Evolutionary conservation across 2,329 filamentous ascomycete genomes (phyloP).

Genomic region (Aspergillus felis): DNA sequence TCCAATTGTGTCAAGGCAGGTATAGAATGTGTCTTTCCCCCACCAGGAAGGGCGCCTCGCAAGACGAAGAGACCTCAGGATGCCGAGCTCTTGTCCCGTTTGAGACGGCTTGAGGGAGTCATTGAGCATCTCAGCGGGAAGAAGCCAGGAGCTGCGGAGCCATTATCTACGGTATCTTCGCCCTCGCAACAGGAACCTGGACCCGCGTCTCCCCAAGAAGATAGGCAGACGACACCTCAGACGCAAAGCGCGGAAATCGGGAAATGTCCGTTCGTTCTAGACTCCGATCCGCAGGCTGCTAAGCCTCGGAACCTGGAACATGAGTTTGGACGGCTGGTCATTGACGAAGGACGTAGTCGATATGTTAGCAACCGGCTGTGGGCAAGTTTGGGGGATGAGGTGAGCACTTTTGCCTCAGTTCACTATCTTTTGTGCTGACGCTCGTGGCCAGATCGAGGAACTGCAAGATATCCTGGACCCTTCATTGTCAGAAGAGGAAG

Average conservation of each 20-base stretch:
- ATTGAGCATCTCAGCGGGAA: conserved; percentile 56
- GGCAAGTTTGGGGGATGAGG: conserved; percentile 59
- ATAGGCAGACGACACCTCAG: neutral
- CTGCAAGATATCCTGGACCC: conserved; percentile 59
- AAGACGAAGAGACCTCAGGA: conserved; percentile 56
- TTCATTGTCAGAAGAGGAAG: conserved; percentile 55
- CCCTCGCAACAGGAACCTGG: conserved; percentile 7
- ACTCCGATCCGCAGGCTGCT: conserved; percentile 21
- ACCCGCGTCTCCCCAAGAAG: neutral
- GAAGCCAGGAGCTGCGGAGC: conserved; percentile 22
- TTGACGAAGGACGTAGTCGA: conserved; percentile 56
- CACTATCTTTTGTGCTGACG: conserved; percentile 2
- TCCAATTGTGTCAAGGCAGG: conserved; percentile 47
- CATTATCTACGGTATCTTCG: conserved; percentile 3
- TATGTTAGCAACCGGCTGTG: conserved; percentile 62
- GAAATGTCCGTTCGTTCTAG: conserved; percentile 12
- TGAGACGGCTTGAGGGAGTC: conserved; percentile 58
- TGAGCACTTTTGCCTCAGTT: conserved; percentile 20
- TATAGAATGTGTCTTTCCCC: conserved; percentile 61
- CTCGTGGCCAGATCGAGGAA: conserved; percentile 51
- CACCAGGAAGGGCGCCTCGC: conserved; percentile 57
- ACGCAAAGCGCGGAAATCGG: neutral
- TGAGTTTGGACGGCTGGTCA: conserved; percentile 55
- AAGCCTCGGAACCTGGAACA: conserved; percentile 31
- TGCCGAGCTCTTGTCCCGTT: conserved; percentile 55